Base-by-base conservation (phyloP, 1,139 yeast species). In the Suhomyces chickasaworum region DNA sequence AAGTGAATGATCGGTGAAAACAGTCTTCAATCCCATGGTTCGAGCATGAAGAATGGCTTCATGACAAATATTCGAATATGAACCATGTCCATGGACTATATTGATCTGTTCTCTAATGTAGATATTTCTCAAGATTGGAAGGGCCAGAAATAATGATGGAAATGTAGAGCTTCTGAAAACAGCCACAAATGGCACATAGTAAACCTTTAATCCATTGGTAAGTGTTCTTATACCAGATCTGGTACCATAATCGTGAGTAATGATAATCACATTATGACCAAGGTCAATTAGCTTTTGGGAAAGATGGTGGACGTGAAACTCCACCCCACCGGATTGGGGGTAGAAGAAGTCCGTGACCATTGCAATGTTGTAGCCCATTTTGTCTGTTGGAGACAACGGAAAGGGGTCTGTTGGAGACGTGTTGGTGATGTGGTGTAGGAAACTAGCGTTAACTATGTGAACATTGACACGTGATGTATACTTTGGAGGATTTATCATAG, bases 291-390 rank as follows among this genome's bases (percentile, higher is more conserved):
- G 78, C 59, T 86, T 83, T 65, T 89, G 95, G 0, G 84, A 71
- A 34, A 75, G 58, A 63, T 93, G 98, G 65, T 89, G 90, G 20
- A 93, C 89, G 62, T 95, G 99, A 52, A 93, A 83, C 64, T 95
- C 99, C 3, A 95, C 95, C 7, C 99, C 99, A 2, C 99, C 99
- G 0, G 97, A 86, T 63, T 95, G 99, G 16, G 99, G 99, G 66
- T 87, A 95, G 80, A 93, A 95, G 74, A 90, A 95, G 68, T 95
- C 99, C 36, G 96, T 86, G 3, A 91, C 89, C 97, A 93, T 91
- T 9, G 89, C 86, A 44, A 75, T 73, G 50, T 73, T 75, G 58
- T 68, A 68, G 29, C 55, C 55, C 58, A 54, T 56, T 27, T 8
- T 38, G 45, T 42, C 45, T 42, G 45, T 42, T 42, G 45, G 45